These are phyloP conservation scores for Lactarius tabidus DNA, from an alignment of 768 basidiomycete genomes.

Conservation along the genomic window DNA sequence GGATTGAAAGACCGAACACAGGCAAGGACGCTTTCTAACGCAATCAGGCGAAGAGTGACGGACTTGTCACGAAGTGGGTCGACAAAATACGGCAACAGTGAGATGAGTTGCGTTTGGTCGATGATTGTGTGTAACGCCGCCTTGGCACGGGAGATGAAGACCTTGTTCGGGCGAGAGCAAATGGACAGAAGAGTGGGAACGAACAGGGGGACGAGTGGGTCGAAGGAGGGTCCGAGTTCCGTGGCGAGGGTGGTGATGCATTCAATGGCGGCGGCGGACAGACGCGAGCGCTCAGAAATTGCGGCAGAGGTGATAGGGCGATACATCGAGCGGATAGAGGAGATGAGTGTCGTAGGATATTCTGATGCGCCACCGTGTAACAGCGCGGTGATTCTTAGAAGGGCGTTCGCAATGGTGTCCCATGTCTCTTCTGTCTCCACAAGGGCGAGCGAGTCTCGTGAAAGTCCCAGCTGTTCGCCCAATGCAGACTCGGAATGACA, in stretches of 20 bases:
- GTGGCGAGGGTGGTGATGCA: slow-evolving; percentile 51
- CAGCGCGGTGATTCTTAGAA: slow-evolving; percentile 45
- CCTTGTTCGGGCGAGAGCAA: slow-evolving; percentile 74
- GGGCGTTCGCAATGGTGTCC: slow-evolving; percentile 57
- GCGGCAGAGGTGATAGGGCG: slow-evolving; percentile 55
- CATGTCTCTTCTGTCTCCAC: slow-evolving; percentile 77
- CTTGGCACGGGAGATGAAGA: slow-evolving; percentile 64
- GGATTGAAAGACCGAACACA: slow-evolving; percentile 76
- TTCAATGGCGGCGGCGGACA: slow-evolving; percentile 65
- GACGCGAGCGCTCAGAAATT: slow-evolving; percentile 67
- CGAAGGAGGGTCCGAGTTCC: slow-evolving; percentile 58
- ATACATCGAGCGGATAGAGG: slow-evolving; percentile 47
- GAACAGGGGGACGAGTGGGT: slow-evolving; percentile 60
- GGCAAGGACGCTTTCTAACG: slow-evolving; percentile 60
- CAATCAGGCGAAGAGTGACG: slow-evolving; percentile 53
- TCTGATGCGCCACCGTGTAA: slow-evolving; percentile 52
- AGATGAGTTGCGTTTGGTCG: slow-evolving; percentile 61
- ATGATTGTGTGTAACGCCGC: slow-evolving; percentile 57
- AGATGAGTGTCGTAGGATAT: slow-evolving; percentile 47
- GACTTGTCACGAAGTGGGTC: slow-evolving; percentile 68
- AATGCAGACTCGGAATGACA: slow-evolving; percentile 24
- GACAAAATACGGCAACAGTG: slow-evolving; percentile 56
- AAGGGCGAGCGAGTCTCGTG: slow-evolving; percentile 41
- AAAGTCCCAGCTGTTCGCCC: slow-evolving; percentile 23
- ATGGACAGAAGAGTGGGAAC: slow-evolving; percentile 63